phyloP scores from a whole-genome alignment of 257 asterid genomes.

The Solanum chmielewskii region DNA sequence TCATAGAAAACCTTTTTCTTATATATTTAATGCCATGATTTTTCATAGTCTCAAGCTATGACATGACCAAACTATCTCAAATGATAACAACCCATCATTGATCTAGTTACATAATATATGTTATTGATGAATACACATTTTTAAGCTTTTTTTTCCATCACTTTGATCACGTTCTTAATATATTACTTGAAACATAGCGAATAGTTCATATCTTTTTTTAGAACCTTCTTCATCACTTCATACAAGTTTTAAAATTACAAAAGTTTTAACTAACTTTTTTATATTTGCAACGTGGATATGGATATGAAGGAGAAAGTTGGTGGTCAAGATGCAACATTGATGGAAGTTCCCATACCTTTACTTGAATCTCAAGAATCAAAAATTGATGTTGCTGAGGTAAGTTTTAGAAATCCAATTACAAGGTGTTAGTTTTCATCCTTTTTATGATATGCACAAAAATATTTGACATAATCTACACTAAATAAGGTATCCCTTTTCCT shows the following conservation, averaged over 20 bases:
- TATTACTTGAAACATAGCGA: no score
- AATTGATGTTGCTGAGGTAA: not conserved
- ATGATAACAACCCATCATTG: no score
- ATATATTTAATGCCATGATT: no score
- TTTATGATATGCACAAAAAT: not conserved
- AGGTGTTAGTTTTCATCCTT: not conserved
- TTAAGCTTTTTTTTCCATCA: no score
- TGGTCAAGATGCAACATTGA: not conserved
- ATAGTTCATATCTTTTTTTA: not conserved
- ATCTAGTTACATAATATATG: no score
- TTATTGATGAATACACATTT: no score
- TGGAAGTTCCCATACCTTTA: not conserved
- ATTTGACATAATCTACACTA: not conserved
- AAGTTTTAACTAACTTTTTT: not conserved
- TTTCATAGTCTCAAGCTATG: no score
- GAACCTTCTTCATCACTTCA: not conserved
- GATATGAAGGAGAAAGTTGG: not conserved
- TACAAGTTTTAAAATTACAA: not conserved
- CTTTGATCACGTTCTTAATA: no score
- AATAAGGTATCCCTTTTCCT: no score
- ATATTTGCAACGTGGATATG: not conserved
- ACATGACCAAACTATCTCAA: no score
- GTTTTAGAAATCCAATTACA: not conserved
- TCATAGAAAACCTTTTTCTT: no score
- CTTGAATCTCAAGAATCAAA: not conserved